Base-by-base conservation (phyloP, 2,329 filamentous ascomycete species). In the Clonostachys sp. region DNA sequence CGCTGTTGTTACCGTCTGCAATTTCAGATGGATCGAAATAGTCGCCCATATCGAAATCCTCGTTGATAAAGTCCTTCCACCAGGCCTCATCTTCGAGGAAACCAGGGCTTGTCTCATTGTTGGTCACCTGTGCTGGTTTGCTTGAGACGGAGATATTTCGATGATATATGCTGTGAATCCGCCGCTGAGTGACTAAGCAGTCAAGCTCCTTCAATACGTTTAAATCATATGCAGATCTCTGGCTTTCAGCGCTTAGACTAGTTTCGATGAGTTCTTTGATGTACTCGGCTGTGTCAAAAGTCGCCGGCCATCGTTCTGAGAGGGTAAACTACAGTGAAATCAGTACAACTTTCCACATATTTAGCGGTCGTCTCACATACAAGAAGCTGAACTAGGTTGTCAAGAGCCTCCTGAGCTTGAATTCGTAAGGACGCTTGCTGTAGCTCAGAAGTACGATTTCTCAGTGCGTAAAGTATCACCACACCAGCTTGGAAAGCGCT, bases 201-300 rank as follows among this genome's bases (percentile, higher is more conserved):
- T 53, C 51, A 14, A 53, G 45, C 34, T 53, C 51, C 18, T 50
- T 44, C 12, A 53, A 49, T 6, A 51, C 46, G 38, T 48, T 51
- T 41, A 51, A 42, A n/a, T 51, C 49, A 38, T 50, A 53, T 12
- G 45, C 47, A 17, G 40, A 42, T 33, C 50, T 43, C n/a, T 46
- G 38, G 30, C 51, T 50, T 10, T 49, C 12, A 2, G 52, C 48
- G 20, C 46, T 53, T 10, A 46, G 45, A 24, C 46, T 49, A 6
- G 50, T 47, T 6, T 53, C 52, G 12, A 50, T 40, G 17, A 53
- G 46, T 43, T 53, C 50, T 16, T 44, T 48, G 13, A 52, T 44
- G 42, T 53, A 53, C n/a, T 49, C 13, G 10, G 43, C 34, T 8
- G 52, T 53, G 42, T 50, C 50, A 6, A 24, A 36, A 14, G 47